phyloP scores from a whole-genome alignment of 1,284 basidiomycete genomes.

The Fomes fomentarius region DNA sequence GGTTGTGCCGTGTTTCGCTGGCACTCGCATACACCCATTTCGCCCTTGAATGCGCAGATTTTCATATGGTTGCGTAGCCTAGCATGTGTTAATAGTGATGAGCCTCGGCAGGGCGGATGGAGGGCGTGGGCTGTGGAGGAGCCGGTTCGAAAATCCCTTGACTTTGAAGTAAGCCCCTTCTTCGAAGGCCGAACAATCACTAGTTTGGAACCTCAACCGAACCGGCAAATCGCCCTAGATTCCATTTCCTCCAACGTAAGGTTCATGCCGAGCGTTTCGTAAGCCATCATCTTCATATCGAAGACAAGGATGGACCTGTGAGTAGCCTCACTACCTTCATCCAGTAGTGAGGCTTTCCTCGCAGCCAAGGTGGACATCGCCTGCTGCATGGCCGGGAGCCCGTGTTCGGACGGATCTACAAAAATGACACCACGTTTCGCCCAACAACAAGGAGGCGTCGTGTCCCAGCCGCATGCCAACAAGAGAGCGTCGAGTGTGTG shows the following conservation, averaged over 20 bases:
- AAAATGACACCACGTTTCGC: conserved; percentile 31
- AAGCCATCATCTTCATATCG: conserved; percentile 28
- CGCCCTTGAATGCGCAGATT: too few species aligned
- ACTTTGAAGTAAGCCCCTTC: too few species aligned
- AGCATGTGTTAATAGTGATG: too few species aligned
- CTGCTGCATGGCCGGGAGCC: conserved; percentile 11
- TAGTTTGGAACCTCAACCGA: too few species aligned
- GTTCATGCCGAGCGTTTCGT: conserved; percentile 20
- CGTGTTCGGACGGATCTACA: conserved; percentile 26
- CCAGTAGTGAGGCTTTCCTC: conserved; percentile 9
- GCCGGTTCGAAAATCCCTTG: too few species aligned
- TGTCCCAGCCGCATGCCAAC: conserved; percentile 29
- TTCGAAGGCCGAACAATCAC: too few species aligned
- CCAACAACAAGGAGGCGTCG: conserved; percentile 19
- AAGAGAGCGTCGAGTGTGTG: conserved; percentile 30
- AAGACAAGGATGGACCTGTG: conserved; percentile 26
- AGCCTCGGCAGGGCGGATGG: too few species aligned
- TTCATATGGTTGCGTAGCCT: too few species aligned
- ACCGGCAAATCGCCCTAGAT: conserved; percentile 23
- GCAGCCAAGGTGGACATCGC: conserved; percentile 16
- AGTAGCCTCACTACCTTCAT: rapidly evolving
- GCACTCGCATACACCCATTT: too few species aligned
- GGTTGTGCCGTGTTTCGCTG: too few species aligned
- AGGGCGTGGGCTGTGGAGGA: too few species aligned
- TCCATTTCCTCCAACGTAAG: conserved; percentile 17